phyloP scores from a whole-genome alignment of 2,329 filamentous ascomycete species.

The Macrophomina phaseolina region DNA sequence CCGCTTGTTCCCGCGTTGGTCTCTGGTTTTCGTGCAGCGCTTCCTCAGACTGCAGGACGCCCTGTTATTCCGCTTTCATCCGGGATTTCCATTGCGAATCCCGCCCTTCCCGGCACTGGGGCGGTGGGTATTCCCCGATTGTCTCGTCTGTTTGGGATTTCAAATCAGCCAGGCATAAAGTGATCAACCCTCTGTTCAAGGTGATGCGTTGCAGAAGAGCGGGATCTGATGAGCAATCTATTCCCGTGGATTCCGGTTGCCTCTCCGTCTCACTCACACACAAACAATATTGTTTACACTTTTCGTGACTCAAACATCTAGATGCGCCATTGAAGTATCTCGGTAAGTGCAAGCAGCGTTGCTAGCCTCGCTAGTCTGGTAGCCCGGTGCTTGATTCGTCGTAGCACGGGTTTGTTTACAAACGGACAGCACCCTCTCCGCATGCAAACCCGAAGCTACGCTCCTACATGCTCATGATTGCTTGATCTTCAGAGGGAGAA shows the following conservation, averaged over 20 bases:
- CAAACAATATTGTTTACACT: too few species aligned
- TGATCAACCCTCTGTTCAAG: too few species aligned
- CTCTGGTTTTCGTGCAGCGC: background rate
- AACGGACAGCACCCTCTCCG: constrained; percentile 28
- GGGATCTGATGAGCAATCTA: too few species aligned
- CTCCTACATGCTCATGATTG: background rate
- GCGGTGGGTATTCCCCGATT: too few species aligned
- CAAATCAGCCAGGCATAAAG: too few species aligned
- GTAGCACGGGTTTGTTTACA: constrained; percentile 7
- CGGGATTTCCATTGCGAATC: too few species aligned
- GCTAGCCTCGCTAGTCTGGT: background rate
- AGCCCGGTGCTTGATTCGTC: background rate
- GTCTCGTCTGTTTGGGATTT: too few species aligned
- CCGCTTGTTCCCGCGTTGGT: background rate
- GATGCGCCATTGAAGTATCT: background rate
- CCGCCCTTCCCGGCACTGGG: too few species aligned
- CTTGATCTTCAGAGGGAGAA: background rate
- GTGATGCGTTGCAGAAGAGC: too few species aligned
- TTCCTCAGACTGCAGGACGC: background rate
- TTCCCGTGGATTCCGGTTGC: too few species aligned
- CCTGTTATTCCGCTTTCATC: background rate
- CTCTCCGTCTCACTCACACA: too few species aligned
- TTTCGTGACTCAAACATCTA: too few species aligned
- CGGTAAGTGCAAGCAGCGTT: background rate
- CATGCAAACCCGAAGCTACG: constrained; percentile 4